phyloP scores from a whole-genome alignment of 1,284 basidiomycete species.

The Athelia sp. region DNA sequence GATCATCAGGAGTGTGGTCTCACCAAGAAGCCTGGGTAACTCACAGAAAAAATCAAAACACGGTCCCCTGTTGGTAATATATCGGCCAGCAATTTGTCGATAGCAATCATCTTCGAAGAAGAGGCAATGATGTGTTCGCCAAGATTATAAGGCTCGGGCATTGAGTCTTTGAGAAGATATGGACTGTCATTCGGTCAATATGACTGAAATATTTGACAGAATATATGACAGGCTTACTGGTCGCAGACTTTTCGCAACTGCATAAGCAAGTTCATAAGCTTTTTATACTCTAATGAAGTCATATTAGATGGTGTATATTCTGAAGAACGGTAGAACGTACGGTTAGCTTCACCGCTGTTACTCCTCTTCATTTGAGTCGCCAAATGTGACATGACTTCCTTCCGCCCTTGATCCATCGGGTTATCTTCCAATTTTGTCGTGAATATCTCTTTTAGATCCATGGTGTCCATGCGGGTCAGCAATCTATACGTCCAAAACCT shows the following conservation, averaged over 20 bases:
- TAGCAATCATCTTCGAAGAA: conserved; percentile 69
- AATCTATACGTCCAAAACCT: conserved; percentile 59
- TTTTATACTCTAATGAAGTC: conserved; percentile 37
- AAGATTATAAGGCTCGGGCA: conserved; percentile 44
- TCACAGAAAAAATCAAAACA: conserved; percentile 81
- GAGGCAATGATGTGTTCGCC: conserved; percentile 54
- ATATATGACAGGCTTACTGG: conserved; percentile 33
- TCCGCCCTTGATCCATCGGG: conserved; percentile 26
- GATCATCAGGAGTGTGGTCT: conserved; percentile 1
- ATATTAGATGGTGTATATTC: conserved; percentile 2
- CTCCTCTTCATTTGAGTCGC: conserved; percentile 27
- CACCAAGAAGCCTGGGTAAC: conserved; percentile 11
- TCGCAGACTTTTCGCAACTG: conserved; percentile 55
- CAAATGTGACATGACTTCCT: conserved; percentile 36
- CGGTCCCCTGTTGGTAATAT: conserved; percentile 78
- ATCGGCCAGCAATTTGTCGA: conserved; percentile 75
- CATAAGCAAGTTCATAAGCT: conserved; percentile 54
- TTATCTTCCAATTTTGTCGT: conserved; percentile 24
- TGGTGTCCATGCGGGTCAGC: conserved; percentile 43
- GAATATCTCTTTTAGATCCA: conserved; percentile 46
- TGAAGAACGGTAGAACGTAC: conserved; percentile 17
- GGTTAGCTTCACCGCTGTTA: conserved; percentile 21
- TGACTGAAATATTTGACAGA: too few species aligned
- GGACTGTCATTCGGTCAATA: conserved; percentile 32
- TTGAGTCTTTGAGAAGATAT: conserved; percentile 45